Conservation (phyloP, 495 filamentous ascomycete genomes). For the Peziza echinospora region DNA sequence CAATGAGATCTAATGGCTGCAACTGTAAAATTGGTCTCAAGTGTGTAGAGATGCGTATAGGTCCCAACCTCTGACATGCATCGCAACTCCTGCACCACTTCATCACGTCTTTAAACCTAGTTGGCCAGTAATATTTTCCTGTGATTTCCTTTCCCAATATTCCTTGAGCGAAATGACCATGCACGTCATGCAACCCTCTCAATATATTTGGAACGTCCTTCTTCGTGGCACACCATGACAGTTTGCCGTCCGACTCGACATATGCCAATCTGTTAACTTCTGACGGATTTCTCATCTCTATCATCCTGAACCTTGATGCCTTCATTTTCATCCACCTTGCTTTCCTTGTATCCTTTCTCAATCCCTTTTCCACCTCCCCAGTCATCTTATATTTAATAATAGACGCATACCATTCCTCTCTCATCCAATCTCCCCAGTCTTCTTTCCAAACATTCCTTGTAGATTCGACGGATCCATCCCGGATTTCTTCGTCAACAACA, state of each 20-base stretch:
- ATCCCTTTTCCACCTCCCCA: not conserved
- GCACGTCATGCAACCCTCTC: not conserved
- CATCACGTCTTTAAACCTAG: not conserved
- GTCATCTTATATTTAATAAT: slow-evolving; percentile 2
- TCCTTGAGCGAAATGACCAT: not conserved
- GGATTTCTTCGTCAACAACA: too few relatives aligned
- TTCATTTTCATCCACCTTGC: not conserved
- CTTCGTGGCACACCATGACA: not conserved
- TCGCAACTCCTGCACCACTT: not conserved
- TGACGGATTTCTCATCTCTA: not conserved
- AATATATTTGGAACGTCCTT: not conserved
- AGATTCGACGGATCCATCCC: too few relatives aligned
- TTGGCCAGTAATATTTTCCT: not conserved
- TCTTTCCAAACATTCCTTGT: too few relatives aligned
- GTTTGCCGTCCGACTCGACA: not conserved
- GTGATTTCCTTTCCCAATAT: too few relatives aligned
- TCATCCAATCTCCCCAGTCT: not conserved
- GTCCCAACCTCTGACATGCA: slow-evolving; percentile 1
- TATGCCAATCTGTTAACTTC: not conserved
- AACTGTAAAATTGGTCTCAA: not conserved
- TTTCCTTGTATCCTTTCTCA: not conserved
- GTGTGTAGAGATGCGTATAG: not conserved
- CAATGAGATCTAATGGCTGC: slow-evolving; percentile 1
- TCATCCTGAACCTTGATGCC: not conserved
- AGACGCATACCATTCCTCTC: slow-evolving; percentile 1